Base-by-base conservation (phyloP, 2,329 filamentous ascomycete species). In the Penicillium italicum region DNA sequence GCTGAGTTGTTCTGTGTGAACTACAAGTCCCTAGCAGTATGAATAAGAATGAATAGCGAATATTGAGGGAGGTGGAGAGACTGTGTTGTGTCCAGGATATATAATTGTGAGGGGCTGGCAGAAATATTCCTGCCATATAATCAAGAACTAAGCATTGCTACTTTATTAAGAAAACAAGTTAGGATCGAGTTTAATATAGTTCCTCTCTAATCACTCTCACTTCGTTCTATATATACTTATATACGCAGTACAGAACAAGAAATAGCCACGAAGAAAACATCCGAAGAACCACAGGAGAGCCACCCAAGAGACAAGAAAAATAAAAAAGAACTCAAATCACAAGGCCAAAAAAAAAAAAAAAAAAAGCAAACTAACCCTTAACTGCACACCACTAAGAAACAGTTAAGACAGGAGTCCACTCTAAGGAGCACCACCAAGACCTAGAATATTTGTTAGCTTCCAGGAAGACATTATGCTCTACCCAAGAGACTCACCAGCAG, bases 401-500 rank as follows among this genome's bases (percentile, higher is more conserved):
- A 43, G 37, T n/a, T n/a, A n/a, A n/a, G n/a, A n/a, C n/a, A n/a
- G n/a, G n/a, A n/a, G n/a, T n/a, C n/a, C n/a, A n/a, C n/a, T n/a
- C n/a, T 20, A 43, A 31, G 47, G 36, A 33, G 42, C 56, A 38
- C 60, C 53, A 36, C 61, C 61, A 8, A 59, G 55, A 44, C 53
- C 56, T 58, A 43, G 0, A 3, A 38, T 16, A 14, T 10, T 12
- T 4, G 26, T 52, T 26, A 50, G 34, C 12, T 28, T 9, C 6
- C 8, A 18, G 1, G 30, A 40, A 31, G 16, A 20, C 22, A 36
- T 22, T 6, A n/a, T 3, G 24, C 4, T 11, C 18, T 1, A 36
- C 1, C 0, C 2, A 43, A 16, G 9, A 34, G 50, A 70, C 70
- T 66, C 70, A 85, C 89, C 87, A 62, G 90, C 91, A 65, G 86